Evolutionary conservation across 2,329 filamentous ascomycete genomes (phyloP), one percentile per base, ranked within the genome.

Genomic region (Ceratocystis cubensis): DNA sequence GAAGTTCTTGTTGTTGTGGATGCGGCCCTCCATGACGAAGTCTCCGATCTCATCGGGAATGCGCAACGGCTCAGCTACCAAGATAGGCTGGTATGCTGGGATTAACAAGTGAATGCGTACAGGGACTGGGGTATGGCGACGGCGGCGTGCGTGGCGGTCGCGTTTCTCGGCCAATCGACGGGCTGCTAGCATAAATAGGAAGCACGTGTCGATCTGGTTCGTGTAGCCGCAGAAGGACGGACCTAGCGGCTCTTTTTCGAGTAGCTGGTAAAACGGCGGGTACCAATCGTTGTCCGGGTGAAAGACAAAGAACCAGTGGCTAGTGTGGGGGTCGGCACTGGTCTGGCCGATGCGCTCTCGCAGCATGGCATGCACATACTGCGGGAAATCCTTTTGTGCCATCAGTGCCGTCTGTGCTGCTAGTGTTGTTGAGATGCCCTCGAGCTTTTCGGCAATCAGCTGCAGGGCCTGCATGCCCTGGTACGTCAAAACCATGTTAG

Each of bases 241-340:
- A 3, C 73, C 72, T 0, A 77, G 68, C 2, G 74, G 75, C 8
- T 72, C 71, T 2, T 73, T 71, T 10, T 76, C 73, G 15, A 77
- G 68, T 0, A 77, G 71, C 5, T 75, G 73, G 62, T 76, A 75
- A 66, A 78, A 78, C 3, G 73, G 73, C 13, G 75, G 74, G 53
- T 77, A 76, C 76, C 76, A 78, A 61, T 76, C 75, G 50, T 75
- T 76, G 45, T 78, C 76, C 1, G 76, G 76, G 37, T 78, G 76
- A 45, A 74, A 78, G 1, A 78, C 71, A 44, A 77, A 78, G 68
- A 77, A 77, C 71, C 74, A 74, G 66, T 78, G 76, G 5, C 75
- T 71, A 25, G 69, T 70, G 33, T 71, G 67, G 1, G 70, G 70
- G 22, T 76, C 74, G 30, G 70, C 70, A 6, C 71, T 70, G 3